Evolutionary conservation across 495 filamentous ascomycete genomes (phyloP), one percentile per base, ranked within the genome.

Genomic region (Xylaria palmicola): DNA sequence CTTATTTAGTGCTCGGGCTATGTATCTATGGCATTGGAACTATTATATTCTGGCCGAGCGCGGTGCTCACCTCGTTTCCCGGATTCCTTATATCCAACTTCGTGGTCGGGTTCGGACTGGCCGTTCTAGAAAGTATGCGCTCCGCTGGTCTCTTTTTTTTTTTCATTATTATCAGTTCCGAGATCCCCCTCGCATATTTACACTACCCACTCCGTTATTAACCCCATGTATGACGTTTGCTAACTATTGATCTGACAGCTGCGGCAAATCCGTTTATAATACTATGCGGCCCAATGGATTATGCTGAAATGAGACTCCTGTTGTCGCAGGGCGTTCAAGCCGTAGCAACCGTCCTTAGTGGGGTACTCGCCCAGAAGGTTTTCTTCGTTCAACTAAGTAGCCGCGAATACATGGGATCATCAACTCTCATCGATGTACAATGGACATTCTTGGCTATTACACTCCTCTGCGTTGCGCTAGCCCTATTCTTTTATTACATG

Each of bases 381-480:
- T 88, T 90, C 73, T 92, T 91, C 71, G 78, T 72, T 19, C 71
- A 67, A 13, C 55, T 69, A 3, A 56, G 66, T 39, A 55, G 40
- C 26, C 45, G 41, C 5, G 53, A 66, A 17, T 67, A 62, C 45
- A 53, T 53, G 10, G 50, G 57, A 6, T 67, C 73, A 4, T 64
- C 65, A 10, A 74, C 72, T 1, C 73, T 85, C 1, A 79, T 89
- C 48, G 81, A 87, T 49, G 88, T 92, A 20, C 89, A 92, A 69
- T 91, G 89, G 88, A 83, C 87, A 0, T 92, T 91, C 67, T 80
- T 91, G 0, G 87, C 82, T 49, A 85, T 90, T 51, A 88, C 88
- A 3, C 83, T 88, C 39, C 86, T 91, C 61, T 87, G 87, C 56
- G 88, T 87, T 48, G 73, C 82, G 24, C 82, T 90, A 19, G 84